Conservation (phyloP, 75 land plant species). For the Ceratopteris richardii region DNA sequence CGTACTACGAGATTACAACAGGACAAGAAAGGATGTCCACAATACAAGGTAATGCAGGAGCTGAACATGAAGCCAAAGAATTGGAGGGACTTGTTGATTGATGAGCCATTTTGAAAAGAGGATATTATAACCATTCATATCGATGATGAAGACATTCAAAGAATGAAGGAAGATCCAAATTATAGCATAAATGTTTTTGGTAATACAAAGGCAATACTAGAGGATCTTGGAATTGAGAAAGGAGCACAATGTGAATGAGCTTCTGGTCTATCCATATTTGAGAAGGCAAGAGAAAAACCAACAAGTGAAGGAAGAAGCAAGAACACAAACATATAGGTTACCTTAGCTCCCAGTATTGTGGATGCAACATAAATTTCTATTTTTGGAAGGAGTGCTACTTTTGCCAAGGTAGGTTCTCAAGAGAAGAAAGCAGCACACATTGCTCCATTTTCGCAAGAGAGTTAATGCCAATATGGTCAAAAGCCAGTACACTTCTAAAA, state of each 20-base stretch:
- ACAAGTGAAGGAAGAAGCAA: slow-evolving; percentile 68
- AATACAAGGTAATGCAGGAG: slow-evolving; percentile 86
- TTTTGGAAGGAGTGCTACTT: slow-evolving; percentile 83
- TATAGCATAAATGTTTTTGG: slow-evolving; percentile 72
- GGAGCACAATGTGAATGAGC: slow-evolving; percentile 52
- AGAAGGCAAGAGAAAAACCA: slow-evolving; percentile 84
- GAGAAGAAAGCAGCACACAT: slow-evolving; percentile 87
- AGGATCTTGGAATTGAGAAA: slow-evolving; percentile 85
- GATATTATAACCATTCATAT: slow-evolving; percentile 95
- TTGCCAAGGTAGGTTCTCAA: slow-evolving; percentile 64
- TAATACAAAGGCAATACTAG: slow-evolving; percentile 82
- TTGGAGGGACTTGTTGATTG: slow-evolving; percentile 93
- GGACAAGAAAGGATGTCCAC: too few species aligned
- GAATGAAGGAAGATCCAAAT: slow-evolving; percentile 59
- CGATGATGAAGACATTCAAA: slow-evolving; percentile 52
- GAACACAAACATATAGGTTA: slow-evolving; percentile 20
- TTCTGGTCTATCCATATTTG: slow-evolving; percentile 59
- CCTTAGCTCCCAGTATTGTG: slow-evolving; percentile 58
- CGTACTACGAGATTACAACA: too few species aligned
- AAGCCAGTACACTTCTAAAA: too few species aligned
- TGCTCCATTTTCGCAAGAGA: too few species aligned
- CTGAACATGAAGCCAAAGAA: slow-evolving; percentile 86
- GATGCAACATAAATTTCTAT: slow-evolving; percentile 96
- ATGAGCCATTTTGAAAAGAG: slow-evolving; percentile 74
- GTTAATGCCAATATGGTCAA: too few species aligned